Evolutionary conservation across 768 basidiomycete genomes (phyloP), one percentile per base, ranked within the genome.

Genomic region (Lactarius hengduanensis): DNA sequence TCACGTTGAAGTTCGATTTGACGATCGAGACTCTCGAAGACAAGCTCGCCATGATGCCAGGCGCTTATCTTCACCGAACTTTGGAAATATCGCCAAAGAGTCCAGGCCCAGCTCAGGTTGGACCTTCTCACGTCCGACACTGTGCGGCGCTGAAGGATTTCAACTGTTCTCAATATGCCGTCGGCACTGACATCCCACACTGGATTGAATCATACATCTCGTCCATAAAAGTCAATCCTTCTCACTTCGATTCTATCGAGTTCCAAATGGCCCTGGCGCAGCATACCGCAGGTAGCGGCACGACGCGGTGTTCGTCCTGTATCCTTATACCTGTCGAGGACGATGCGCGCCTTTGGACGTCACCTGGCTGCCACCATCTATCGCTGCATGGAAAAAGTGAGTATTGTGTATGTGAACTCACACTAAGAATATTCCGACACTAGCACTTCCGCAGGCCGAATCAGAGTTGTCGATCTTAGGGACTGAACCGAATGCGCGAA

Each of bases 81-180:
- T 3, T 60, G 58, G 64, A 60, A 55, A 18, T 65, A 60, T 32
- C 53, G 45, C 38, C 38, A 55, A 13, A 43, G 36, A 13, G 65
- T 61, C 11, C 54, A 15, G 3, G n/a, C 8, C 3, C 2, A n/a
- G 7, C 45, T 66, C 15, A 11, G 0, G 4, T 41, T 7, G 10
- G 50, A 55, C 22, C 58, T 64, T 11, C 16, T 13, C 8, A 1
- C 34, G 16, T 32, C 50, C 30, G 50, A 20, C 41, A 5, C 32
- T 1, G 8, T 32, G 30, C n/a, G 1, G 20, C 0, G 32, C 41
- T 47, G 13, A 7, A 18, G 3, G 30, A n/a, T 2, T 26, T 11
- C 15, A 22, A 22, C 5, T 30, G 41, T 13, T n/a, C 28, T 28
- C 28, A 28, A 28, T 28, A 28, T 28, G 28, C 28, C 28, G 28